A percentile compares a stretch with the other conserved stretches of the same genome.
Evolutionary conservation across 805 yeast species (phyloP).

Genomic region (Komagataella phaffii): DNA sequence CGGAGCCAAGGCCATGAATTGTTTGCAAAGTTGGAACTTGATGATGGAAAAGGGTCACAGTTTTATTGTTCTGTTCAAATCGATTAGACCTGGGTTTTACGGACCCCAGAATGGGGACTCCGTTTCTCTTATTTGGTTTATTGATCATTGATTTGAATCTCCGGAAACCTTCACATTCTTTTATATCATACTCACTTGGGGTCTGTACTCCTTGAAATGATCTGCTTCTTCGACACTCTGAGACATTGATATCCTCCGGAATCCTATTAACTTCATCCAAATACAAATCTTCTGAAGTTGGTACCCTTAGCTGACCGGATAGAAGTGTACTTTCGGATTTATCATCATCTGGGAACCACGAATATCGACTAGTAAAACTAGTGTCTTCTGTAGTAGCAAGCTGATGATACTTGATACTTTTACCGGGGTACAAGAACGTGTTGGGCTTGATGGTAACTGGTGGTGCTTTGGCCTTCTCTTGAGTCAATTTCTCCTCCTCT

Average conservation of each 20-base stretch:
- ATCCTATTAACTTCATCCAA: background rate
- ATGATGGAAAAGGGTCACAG: conserved; percentile 10
- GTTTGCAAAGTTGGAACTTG: background rate
- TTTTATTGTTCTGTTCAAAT: background rate
- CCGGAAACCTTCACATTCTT: background rate
- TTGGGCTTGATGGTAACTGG: background rate
- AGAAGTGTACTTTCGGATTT: background rate
- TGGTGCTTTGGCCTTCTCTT: background rate
- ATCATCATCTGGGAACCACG: conserved; percentile 17
- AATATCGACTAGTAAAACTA: conserved; percentile 10
- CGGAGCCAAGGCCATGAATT: background rate
- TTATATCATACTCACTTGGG: background rate
- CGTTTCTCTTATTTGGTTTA: background rate
- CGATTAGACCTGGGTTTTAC: background rate
- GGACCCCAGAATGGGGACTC: background rate
- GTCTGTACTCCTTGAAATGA: background rate
- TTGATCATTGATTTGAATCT: background rate
- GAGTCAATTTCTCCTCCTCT: background rate
- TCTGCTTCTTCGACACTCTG: background rate
- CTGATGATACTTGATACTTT: conserved; percentile 10
- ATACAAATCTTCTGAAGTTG: background rate
- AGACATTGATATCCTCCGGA: background rate
- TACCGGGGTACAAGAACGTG: conserved; percentile 2
- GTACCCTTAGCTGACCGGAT: background rate
- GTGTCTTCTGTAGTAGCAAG: conserved; percentile 8